Percentiles rank a stretch among this genome's conserved stretches.
These are phyloP conservation scores for Cordyceps fumosorosea DNA, from an alignment of 2,329 filamentous ascomycete species.

Conservation along the genomic window DNA sequence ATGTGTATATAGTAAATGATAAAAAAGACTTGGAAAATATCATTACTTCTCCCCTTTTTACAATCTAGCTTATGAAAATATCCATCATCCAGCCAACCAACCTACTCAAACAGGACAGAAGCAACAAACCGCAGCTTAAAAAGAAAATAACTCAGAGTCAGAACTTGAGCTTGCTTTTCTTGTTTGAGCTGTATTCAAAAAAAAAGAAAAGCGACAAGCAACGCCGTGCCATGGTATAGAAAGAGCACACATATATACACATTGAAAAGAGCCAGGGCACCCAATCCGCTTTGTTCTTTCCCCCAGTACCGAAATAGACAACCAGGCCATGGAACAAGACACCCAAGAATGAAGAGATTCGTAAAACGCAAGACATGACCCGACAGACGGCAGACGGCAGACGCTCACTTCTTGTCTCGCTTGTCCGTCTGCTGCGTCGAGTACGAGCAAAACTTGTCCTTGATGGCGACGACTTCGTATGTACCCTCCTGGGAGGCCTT, in stretches of 20 bases:
- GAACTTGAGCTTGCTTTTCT: constrained; percentile 6
- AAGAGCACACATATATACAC: constrained; percentile 9
- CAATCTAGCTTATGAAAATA: neutral
- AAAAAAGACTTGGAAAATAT: neutral
- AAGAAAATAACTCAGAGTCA: neutral
- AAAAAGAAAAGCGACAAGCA: constrained; percentile 14
- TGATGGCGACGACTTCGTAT: constrained; percentile 95
- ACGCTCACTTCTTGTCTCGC: constrained; percentile 34
- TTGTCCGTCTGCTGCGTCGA: constrained; percentile 59
- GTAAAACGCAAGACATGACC: neutral
- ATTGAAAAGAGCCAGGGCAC: neutral
- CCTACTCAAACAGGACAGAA: neutral
- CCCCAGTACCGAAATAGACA: neutral
- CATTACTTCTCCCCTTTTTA: neutral
- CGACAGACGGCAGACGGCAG: neutral
- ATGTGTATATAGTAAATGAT: neutral
- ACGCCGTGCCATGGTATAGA: constrained; percentile 33
- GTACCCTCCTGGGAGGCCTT: constrained; percentile 89
- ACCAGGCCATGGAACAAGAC: neutral
- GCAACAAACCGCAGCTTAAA: neutral
- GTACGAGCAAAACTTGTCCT: constrained; percentile 87
- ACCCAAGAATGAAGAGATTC: neutral
- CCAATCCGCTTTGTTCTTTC: neutral
- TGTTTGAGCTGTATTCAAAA: constrained; percentile 12
- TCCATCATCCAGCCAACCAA: constrained; percentile 9